Evolutionary conservation across 257 asterid species (phyloP), one percentile per base, ranked within the genome.

Genomic region (Ophiorrhiza pumila): DNA sequence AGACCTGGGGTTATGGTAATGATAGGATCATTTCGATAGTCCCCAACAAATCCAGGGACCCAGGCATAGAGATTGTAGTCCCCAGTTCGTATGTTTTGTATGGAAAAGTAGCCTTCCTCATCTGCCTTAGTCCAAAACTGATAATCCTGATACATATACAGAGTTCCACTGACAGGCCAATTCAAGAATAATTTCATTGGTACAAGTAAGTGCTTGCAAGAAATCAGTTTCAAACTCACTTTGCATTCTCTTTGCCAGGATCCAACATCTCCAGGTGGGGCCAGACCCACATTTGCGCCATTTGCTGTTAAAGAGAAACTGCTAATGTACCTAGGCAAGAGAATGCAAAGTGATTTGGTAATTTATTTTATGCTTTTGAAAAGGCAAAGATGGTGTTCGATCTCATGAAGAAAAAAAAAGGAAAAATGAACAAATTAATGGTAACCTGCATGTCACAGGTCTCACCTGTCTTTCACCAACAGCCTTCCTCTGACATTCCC

Each of bases 211-310:
- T n/a, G n/a, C n/a, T n/a, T n/a, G n/a, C n/a, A 65, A 65, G 37
- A 23, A 37, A 43, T 63, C 14, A 63, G 22, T 23, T 52, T 7
- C 27, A 65, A 73, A 59, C 78, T 71, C 41, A 91, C 97, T 92
- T 89, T 91, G 81, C 97, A 91, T 83, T 90, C 91, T 76, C 82
- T 84, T 82, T 90, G 95, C 93, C 91, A 90, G 27, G 93, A 87
- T 73, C 96, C 92, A 32, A 45, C 81, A n/a, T 82, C 92, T 65
- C 93, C 94, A 0, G 89, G 87, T 65, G 92, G 83, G 39, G 91
- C 97, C 78, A 91, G 80, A 31, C 97, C 96, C 57, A 89, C 75
- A 57, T 86, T 85, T 49, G 90, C 92, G 14, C 87, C 84, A 65
- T 78, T 76, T 82, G 82, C 93, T 34, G 83, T 76, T 34, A 81